phyloP scores from a whole-genome alignment of 83 land plant species.

The Larix sibirica region DNA sequence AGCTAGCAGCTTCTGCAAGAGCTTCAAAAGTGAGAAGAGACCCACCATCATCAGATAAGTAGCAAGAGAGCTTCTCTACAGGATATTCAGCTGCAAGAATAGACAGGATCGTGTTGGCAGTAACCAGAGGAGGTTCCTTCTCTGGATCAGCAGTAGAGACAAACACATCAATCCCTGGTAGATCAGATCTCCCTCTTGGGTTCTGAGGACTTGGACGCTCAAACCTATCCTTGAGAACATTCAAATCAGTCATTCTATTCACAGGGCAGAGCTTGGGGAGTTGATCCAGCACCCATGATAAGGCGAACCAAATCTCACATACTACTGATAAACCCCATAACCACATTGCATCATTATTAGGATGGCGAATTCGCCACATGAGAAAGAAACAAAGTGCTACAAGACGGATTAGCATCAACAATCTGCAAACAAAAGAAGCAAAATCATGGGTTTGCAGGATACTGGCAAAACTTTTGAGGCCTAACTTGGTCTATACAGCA shows the following conservation, averaged over 20 bases:
- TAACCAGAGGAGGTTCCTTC: constrained; percentile 73
- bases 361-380: constrained; percentile 23
- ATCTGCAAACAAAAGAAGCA: neutral
- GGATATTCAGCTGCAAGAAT: constrained; percentile 68
- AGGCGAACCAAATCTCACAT: constrained; percentile 77
- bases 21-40: constrained; percentile 78
- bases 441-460: neutral
- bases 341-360: constrained; percentile 69
- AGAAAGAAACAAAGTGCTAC: neutral
- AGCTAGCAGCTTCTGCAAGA: constrained; percentile 71
- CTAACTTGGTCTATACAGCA: neutral
- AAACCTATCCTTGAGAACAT: constrained; percentile 59
- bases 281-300: constrained; percentile 75
- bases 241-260: constrained; percentile 59
- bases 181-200: constrained; percentile 70
- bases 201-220: constrained; percentile 50
- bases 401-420: neutral
- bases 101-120: constrained; percentile 63
- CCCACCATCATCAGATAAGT: constrained; percentile 77
- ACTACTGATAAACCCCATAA: constrained; percentile 68
- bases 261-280: constrained; percentile 79
- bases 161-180: constrained; percentile 74
- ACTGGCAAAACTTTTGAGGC: neutral
- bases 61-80: constrained; percentile 61
- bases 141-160: constrained; percentile 81